Evolutionary conservation across 169 alveolate genomes (phyloP).

Genomic region (Plasmodium falciparum): DNA sequence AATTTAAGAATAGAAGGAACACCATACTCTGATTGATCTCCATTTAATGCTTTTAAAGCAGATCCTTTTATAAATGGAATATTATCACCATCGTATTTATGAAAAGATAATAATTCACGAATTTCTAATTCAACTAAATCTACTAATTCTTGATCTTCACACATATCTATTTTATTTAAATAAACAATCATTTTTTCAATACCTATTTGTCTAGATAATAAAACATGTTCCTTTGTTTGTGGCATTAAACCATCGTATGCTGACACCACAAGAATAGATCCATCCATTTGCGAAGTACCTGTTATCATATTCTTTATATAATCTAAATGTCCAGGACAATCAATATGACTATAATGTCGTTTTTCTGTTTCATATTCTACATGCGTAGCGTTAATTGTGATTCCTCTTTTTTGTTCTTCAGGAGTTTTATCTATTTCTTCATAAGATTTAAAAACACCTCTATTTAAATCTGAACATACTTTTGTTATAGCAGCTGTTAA

Average conservation of each 20-base stretch:
- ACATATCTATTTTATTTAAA: constrained; percentile 94
- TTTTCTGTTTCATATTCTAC: constrained; percentile 91
- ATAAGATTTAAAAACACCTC: constrained; percentile 82
- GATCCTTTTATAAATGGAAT: constrained; percentile 94
- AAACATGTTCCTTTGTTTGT: constrained; percentile 93
- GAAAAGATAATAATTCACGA: constrained; percentile 90
- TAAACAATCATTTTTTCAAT: constrained; percentile 93
- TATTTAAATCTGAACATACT: constrained; percentile 83
- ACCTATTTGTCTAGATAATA: constrained; percentile 93
- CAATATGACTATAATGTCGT: constrained; percentile 97
- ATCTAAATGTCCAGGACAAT: constrained; percentile 98
- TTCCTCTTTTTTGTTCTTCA: constrained; percentile 96
- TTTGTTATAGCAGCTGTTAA: constrained; percentile 96
- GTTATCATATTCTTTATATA: constrained; percentile 97
- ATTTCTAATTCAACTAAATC: constrained; percentile 97
- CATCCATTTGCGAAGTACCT: constrained; percentile 97
- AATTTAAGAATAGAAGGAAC: constrained; percentile 86
- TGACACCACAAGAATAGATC: constrained; percentile 95
- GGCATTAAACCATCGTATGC: constrained; percentile 99
- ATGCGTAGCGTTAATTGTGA: constrained; percentile 95
- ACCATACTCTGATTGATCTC: constrained; percentile 83
- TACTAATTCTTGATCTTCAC: constrained; percentile 93
- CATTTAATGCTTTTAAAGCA: constrained; percentile 92
- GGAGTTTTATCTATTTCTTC: constrained; percentile 94
- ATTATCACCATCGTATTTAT: constrained; percentile 93